A percentile compares a stretch with the other conserved stretches of the same genome.
Evolutionary conservation across 2,329 filamentous ascomycete species (phyloP).

Genomic region (Aspergillus novofumigatus): DNA sequence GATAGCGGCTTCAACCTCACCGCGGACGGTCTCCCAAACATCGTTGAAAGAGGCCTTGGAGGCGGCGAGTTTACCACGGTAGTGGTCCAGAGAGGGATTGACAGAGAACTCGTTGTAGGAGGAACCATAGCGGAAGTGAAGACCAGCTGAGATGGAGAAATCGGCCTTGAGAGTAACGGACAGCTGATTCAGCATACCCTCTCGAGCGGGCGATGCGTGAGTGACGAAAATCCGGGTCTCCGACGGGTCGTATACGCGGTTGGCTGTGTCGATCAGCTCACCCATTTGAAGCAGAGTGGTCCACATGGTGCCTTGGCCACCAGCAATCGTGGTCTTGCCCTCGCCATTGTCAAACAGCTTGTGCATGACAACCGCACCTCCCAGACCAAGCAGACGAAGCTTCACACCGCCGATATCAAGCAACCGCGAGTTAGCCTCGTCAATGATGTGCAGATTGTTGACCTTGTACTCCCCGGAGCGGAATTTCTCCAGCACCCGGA

Average conservation of each 20-base stretch:
- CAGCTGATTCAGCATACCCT: conserved; percentile 94
- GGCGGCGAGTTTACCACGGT: conserved; percentile 94
- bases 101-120: conserved; percentile 99
- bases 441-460: conserved; percentile 94
- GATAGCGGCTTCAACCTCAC: conserved; percentile 91
- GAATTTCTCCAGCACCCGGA: conserved; percentile 95
- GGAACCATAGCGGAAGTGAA: conserved; percentile 97
- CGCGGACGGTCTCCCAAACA: conserved; percentile 98
- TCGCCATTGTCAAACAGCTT: conserved; percentile 99
- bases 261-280: conserved; percentile 94
- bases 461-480: conserved; percentile 97
- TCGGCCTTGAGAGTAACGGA: conserved; percentile 96
- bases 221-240: conserved; percentile 97
- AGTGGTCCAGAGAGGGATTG: conserved; percentile 96
- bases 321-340: conserved; percentile 94
- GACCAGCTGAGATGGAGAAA: conserved; percentile 93
- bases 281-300: conserved; percentile 97
- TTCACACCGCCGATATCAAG: conserved; percentile 94
- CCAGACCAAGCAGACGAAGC: conserved; percentile 85
- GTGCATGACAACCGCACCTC: conserved; percentile 98
- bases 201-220: conserved; percentile 91
- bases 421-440: conserved; percentile 93
- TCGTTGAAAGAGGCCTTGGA: conserved; percentile 99
- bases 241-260: conserved; percentile 95
- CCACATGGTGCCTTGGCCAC: conserved; percentile 99